phyloP scores from a whole-genome alignment of 371 early-diverging fungal species.

The Smittium mucronatum region DNA sequence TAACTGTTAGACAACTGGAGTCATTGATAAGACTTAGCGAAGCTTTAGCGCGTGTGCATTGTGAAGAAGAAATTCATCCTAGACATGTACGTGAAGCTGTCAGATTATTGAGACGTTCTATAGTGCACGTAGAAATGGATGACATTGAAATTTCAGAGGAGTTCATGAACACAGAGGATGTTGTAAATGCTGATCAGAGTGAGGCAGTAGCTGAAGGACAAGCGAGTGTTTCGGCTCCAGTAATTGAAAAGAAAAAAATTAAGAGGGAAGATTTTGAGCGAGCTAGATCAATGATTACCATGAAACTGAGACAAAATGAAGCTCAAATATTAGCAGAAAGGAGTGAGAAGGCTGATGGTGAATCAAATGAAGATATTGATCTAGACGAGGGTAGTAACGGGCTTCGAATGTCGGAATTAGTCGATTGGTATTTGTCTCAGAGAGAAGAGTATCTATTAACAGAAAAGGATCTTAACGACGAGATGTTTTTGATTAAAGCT shows the following conservation, averaged over 20 bases:
- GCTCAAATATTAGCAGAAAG: conserved; percentile 9
- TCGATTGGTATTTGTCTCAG: conserved; percentile 72
- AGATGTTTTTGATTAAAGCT: conserved; percentile 53
- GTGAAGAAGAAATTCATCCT: conserved; percentile 53
- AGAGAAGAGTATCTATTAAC: conserved; percentile 51
- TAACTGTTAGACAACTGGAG: conserved; percentile 98
- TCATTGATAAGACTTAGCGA: conserved; percentile 95
- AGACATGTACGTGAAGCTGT: conserved; percentile 87
- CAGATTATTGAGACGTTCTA: conserved; percentile 77
- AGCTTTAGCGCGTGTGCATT: conserved; percentile 90
- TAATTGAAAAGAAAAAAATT: conserved; percentile 24
- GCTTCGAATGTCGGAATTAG: conserved; percentile 53
- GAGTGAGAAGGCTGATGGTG: background rate
- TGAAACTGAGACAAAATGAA: conserved; percentile 42
- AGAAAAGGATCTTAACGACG: conserved; percentile 52
- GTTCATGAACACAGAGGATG: conserved; percentile 2
- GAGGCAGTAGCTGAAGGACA: background rate
- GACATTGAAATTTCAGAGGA: conserved; percentile 63
- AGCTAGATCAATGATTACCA: conserved; percentile 55
- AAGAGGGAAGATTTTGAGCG: conserved; percentile 67
- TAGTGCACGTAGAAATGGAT: conserved; percentile 85
- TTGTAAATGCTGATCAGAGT: background rate
- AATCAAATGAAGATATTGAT: background rate
- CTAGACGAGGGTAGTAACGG: conserved; percentile 30
- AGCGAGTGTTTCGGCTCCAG: conserved; percentile 14